Evolutionary conservation across 2,329 filamentous ascomycete species (phyloP), one percentile per base, ranked within the genome.

Genomic region (Cercospora sojina): DNA sequence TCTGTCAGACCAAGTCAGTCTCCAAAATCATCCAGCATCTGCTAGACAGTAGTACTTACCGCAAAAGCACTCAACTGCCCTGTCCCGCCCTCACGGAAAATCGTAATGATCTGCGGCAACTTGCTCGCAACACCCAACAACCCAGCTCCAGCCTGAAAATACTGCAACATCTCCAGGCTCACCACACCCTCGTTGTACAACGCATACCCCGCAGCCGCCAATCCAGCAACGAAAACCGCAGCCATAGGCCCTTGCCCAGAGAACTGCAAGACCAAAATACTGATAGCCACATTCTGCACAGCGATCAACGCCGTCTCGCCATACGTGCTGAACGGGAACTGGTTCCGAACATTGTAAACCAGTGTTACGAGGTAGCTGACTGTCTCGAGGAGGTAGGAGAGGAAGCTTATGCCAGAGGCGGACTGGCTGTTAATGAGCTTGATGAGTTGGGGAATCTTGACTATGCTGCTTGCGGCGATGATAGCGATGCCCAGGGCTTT

Each of bases 1-100:
- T 93, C 93, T 97, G 74, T 7, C 23, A 59, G 12, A 13, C 38
- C 10, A 8, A 25, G 41, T 59, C 25, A 58, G 62, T 25, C 20
- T 38, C 5, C 18, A 10, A 18, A 3, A 12, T 9, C 51, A 38
- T 27, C 25, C 35, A 18, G 13, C 38, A 29, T 18, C 13, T 23
- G 51, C 51, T 16, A 31, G 10, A n/a, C 53, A 57, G 27, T 8
- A 57, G 2, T 3, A 85, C 91, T 81, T 85, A 96, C 95, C 66
- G 95, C 92, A 79, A 98, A 98, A 60, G 95, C 94, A 77, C 93
- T 97, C 78, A 99, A 85, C 84, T 99, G 95, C 25, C 96, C 95
- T 5, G 95, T 99, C 43, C 91, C 89, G 55, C 93, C 93, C 80
- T 97, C 84, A 73, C 86, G 84, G 83, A 88, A 94, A 74, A 98